A percentile compares a stretch with the other conserved stretches of the same genome.
Evolutionary conservation across 257 asterid species (phyloP).

Genomic region (Solanum pennellii): DNA sequence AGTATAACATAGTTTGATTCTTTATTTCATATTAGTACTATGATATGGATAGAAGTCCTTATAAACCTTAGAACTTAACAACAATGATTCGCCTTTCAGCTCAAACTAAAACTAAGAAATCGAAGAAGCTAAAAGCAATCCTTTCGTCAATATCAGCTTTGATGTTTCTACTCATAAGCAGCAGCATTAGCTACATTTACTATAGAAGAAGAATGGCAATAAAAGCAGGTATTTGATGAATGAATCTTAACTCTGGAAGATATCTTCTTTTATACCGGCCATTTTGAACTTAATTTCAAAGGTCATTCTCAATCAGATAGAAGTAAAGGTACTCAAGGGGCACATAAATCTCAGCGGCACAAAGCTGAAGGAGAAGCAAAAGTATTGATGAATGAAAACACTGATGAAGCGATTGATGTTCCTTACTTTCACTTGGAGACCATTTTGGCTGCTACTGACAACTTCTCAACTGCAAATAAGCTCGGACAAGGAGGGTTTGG

Average conservation of each 20-base stretch:
- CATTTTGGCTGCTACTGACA: neutral
- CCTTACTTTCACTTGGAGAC: neutral
- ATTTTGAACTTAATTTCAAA: neutral
- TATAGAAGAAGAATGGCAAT: neutral
- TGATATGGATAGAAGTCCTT: neutral
- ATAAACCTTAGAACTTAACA: neutral
- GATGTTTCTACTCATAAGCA: neutral
- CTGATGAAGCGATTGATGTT: neutral
- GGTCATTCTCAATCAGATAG: neutral
- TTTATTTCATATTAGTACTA: no score
- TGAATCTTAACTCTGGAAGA: neutral
- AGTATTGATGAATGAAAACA: neutral
- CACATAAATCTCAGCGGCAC: neutral
- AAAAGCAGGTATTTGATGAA: neutral
- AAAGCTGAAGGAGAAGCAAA: neutral
- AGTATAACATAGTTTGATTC: no score
- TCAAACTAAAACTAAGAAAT: neutral
- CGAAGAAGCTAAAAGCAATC: neutral
- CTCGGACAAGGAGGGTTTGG: conserved; percentile 2
- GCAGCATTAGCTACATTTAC: neutral
- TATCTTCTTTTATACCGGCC: neutral
- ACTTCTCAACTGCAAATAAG: neutral
- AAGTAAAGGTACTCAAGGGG: neutral
- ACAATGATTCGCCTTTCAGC: neutral
- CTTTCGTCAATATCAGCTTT: neutral